Base-by-base conservation (phyloP, 306 rosid species). In the Gynostemma pentaphyllum region DNA sequence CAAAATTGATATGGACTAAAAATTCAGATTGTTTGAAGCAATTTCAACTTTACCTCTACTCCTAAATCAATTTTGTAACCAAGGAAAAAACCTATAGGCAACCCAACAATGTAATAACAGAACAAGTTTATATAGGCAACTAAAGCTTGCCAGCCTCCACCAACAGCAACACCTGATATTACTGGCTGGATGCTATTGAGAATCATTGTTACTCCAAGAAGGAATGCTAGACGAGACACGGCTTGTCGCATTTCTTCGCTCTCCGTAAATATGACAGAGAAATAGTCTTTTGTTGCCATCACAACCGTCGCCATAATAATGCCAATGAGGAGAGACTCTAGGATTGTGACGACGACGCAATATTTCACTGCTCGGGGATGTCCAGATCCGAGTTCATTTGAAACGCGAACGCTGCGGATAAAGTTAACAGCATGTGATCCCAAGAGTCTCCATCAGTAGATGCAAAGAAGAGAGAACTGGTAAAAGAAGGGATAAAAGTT, bases 91-190 rank as follows among this genome's bases (percentile, higher is more conserved):
- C 97, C 97, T 65, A 90, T 74, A 47, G 97, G 97, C 24, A 90
- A 89, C 23, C 97, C 97, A 32, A 90, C 22, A 28, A 85, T 0
- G 36, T 90, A 90, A 77, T 90, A 90, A 69, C 94, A 83, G 70
- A 90, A 81, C 66, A 90, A 68, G 74, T 90, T 90, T 64, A 90
- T 85, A 53, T 85, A 90, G 69, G 97, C 97, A 53, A 90, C 97
- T 67, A 90, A 72, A 49, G 83, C 94, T 67, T 90, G 97, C 97
- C 97, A 90, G 4, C 97, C 96, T 76, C 97, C 97, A 79, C 97
- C 97, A 29, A 90, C 86, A 42, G 97, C 97, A 61, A 90, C 96
- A 54, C 97, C 99, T 69, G 99, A 92, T 62, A 92, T 80, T 40
- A 88, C 95, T 4, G 96, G 96, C 45, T 92, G 99, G 60, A 92